Evolutionary conservation across 202 grass and related monocot genomes (phyloP).

Genomic region (Carex arenaria): DNA sequence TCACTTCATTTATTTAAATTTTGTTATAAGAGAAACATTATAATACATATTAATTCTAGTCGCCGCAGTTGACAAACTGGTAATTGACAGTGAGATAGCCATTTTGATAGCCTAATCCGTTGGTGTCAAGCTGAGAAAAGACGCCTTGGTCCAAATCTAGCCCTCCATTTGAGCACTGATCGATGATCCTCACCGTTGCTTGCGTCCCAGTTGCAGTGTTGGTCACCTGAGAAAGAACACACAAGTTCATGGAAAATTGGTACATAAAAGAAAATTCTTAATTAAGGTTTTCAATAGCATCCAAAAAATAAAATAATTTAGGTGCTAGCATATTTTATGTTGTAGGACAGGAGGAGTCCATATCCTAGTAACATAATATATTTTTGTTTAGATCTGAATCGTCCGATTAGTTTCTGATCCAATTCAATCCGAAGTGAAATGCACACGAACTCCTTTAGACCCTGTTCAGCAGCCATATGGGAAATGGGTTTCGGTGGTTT

Average conservation of each 20-base stretch:
- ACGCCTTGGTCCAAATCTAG: slow-evolving; percentile 41
- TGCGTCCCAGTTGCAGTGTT: slow-evolving; percentile 33
- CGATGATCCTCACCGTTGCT: slow-evolving; percentile 37
- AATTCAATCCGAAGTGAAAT: too few species aligned
- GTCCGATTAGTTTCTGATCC: too few species aligned
- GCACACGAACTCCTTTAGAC: too few species aligned
- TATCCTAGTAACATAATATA: too few species aligned
- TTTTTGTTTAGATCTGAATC: too few species aligned
- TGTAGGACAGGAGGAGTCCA: too few species aligned
- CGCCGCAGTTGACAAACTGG: slow-evolving; percentile 33
- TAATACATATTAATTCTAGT: slow-evolving; percentile 1
- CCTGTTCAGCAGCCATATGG: too few species aligned
- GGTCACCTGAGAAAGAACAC: slow-evolving; percentile 29
- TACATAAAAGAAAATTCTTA: too few species aligned
- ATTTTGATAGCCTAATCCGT: background rate
- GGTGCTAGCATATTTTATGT: too few species aligned
- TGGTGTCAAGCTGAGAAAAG: slow-evolving; percentile 40
- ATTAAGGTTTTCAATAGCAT: too few species aligned
- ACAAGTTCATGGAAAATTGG: background rate
- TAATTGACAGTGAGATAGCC: slow-evolving; percentile 37
- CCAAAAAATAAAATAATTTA: too few species aligned
- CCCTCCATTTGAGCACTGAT: slow-evolving; percentile 46
- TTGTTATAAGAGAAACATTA: background rate
- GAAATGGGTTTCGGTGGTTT: too few species aligned
- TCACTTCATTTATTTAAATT: background rate